Percentiles rank a stretch among this genome's conserved stretches.
These are phyloP conservation scores for Daldinia vernicosa DNA, from an alignment of 495 filamentous ascomycete species.

Conservation along the genomic window DNA sequence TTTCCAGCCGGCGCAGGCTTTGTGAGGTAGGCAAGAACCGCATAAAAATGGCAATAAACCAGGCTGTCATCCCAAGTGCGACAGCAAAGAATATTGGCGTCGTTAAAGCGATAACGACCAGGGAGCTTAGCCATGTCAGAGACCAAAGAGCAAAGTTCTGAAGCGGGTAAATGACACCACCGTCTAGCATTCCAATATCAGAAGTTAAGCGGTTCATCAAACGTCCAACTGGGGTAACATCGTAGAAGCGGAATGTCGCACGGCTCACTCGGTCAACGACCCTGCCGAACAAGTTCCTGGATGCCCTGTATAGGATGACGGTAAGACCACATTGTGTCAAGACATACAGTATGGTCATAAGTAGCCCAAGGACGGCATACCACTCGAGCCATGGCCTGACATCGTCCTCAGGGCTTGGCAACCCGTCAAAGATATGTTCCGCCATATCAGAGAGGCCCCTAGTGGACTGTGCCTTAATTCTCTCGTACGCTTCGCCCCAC, in stretches of 20 bases:
- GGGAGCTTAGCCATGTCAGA: constrained; percentile 74
- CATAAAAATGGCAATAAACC: constrained; percentile 73
- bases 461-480: constrained; percentile 1
- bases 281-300: constrained; percentile 73
- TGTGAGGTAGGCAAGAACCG: constrained; percentile 84
- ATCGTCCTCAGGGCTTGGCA: constrained; percentile 72
- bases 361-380: constrained; percentile 68
- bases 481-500: constrained; percentile 79
- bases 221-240: constrained; percentile 82
- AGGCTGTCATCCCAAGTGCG: constrained; percentile 66
- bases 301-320: constrained; percentile 76
- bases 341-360: constrained; percentile 64
- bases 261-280: constrained; percentile 74
- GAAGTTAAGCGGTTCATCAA: constrained; percentile 88
- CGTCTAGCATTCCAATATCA: constrained; percentile 85
- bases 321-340: constrained; percentile 68
- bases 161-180: constrained; percentile 75
- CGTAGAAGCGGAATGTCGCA: constrained; percentile 87
- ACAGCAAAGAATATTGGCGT: constrained; percentile 80
- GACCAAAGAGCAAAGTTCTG: constrained; percentile 68
- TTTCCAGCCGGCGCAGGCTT: constrained; percentile 80
- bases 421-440: constrained; percentile 55
- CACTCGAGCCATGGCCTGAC: constrained; percentile 76
- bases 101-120: constrained; percentile 76
- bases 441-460: constrained; percentile 19